Base-by-base conservation (phyloP, 2,329 filamentous ascomycete genomes). In the Fusarium sp. region DNA sequence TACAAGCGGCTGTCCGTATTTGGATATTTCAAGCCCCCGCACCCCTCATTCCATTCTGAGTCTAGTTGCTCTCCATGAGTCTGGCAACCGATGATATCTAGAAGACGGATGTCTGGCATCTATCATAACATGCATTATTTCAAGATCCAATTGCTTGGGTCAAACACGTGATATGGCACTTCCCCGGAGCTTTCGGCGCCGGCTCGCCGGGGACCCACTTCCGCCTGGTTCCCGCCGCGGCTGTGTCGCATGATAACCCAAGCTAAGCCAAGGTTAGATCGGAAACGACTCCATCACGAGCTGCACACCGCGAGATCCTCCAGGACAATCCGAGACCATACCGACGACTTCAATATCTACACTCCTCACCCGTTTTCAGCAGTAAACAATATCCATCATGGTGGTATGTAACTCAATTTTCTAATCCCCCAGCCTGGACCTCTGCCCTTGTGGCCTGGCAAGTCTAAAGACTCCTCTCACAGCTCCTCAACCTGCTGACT, bases 401-500 rank as follows among this genome's bases (percentile, higher is more conserved):
- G 77, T 79, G 72, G 77, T 79, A 77, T 46, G 77, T 77, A 46
- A 49, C 54, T 24, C 34, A 49, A 38, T 50, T 36, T 61, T 47
- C 24, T 28, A n/a, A 52, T 39, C 31, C 22, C 51, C 46, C 46
- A 38, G 7, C 33, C 51, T 40, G 57, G 50, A 70, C 65, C 72
- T 73, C 65, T 59, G 66, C 60, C 65, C 59, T 62, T 65, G 68
- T 74, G 64, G 70, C 66, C 58, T 65, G 65, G 67, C 65, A 63
- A 64, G 69, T 80, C 79, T 80, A 80, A 67, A 81, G 75, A 73
- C 74, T 76, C 72, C 63, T 67, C 57, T 69, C 53, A 78, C 80
- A 89, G 86, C 81, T 90, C 80, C 87, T 90, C 83, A 85, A 89
- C 83, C 84, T 89, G 81, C 88, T 90, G 84, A 89, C 88, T 80